phyloP scores from a whole-genome alignment of 2,329 filamentous ascomycete genomes.

The Neocucurbitaria cava region DNA sequence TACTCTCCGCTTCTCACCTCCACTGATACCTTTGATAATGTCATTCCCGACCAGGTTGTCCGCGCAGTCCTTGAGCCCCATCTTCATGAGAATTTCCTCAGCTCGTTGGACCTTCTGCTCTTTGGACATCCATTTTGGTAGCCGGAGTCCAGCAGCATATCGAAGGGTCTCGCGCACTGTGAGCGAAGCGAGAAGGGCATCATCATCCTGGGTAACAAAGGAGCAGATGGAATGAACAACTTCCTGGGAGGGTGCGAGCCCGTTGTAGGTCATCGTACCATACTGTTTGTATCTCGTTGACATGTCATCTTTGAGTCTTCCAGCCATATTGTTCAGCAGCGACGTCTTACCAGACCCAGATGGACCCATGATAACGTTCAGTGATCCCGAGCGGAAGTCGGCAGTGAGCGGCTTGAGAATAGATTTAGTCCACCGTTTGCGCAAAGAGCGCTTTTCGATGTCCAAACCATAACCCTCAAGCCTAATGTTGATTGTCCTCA shows the following conservation, averaged over 20 bases:
- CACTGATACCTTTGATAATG: conserved; percentile 77
- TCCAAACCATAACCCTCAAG: conserved; percentile 70
- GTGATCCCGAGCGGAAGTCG: conserved; percentile 69
- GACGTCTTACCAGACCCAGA: conserved; percentile 80
- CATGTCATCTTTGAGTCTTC: conserved; percentile 67
- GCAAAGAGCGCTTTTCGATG: conserved; percentile 66
- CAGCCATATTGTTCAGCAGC: conserved; percentile 74
- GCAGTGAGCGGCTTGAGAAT: conserved; percentile 73
- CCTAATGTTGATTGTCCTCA: conserved; percentile 69
- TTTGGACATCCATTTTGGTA: conserved; percentile 73
- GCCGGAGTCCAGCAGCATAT: conserved; percentile 71
- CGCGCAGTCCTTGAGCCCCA: conserved; percentile 80
- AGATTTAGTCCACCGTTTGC: conserved; percentile 56
- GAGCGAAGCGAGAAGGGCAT: conserved; percentile 74
- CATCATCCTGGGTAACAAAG: conserved; percentile 80
- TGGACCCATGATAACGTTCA: conserved; percentile 83
- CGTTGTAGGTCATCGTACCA: conserved; percentile 74
- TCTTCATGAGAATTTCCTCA: conserved; percentile 74
- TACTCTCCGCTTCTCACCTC: conserved; percentile 79
- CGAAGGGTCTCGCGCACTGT: conserved; percentile 77
- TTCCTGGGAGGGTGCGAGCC: conserved; percentile 68
- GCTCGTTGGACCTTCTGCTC: conserved; percentile 71
- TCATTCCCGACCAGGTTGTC: conserved; percentile 77
- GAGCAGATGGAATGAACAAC: conserved; percentile 76
- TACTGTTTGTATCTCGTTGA: conserved; percentile 67